phyloP scores from a whole-genome alignment of 2,329 filamentous ascomycete genomes.

The Cladosporium sp. region DNA sequence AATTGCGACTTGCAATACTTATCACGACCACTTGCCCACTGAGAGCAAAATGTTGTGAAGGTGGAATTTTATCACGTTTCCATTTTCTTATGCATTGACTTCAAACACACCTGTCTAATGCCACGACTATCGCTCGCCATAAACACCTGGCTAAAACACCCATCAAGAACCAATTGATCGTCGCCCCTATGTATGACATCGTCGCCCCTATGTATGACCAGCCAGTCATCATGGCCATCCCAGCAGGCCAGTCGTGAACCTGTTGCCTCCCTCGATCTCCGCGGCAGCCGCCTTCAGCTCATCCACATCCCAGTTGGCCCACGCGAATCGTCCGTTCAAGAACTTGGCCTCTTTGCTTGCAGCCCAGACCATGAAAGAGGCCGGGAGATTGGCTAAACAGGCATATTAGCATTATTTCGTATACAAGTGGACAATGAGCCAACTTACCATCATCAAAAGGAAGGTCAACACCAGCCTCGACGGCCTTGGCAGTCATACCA shows the following conservation, averaged over 20 bases:
- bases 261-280: slow-evolving; percentile 25
- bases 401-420: background rate
- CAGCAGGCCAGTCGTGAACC: slow-evolving; percentile 29
- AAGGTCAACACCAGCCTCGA: background rate
- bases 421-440: background rate
- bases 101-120: background rate
- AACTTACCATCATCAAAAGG: background rate
- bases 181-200: background rate
- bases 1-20: background rate
- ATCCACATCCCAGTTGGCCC: slow-evolving; percentile 38
- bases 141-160: background rate
- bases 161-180: background rate
- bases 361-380: slow-evolving; percentile 39
- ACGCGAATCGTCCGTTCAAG: slow-evolving; percentile 30
- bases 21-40: background rate
- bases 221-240: background rate
- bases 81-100: background rate
- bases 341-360: slow-evolving; percentile 33
- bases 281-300: slow-evolving; percentile 32
- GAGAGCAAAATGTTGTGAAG: background rate
- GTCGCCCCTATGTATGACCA: background rate
- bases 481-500: slow-evolving; percentile 35
- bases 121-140: background rate
- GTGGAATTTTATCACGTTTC: background rate
- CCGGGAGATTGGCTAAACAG: slow-evolving; percentile 32